Base-by-base conservation (phyloP, 768 basidiomycete genomes). In the Peribolospora baueri region DNA sequence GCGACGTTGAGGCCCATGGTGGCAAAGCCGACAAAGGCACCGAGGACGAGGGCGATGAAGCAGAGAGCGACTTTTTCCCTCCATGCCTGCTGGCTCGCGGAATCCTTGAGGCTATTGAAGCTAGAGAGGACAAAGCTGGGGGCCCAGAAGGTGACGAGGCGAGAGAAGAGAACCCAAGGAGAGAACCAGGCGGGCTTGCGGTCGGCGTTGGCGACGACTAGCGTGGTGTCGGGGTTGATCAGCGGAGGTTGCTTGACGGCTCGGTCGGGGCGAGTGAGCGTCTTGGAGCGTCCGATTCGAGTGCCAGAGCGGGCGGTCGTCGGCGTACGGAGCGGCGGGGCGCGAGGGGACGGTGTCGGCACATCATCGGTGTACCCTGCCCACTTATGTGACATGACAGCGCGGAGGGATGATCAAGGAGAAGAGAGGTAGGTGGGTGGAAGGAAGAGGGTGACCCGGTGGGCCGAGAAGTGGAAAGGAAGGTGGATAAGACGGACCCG, bases 31-130 rank as follows among this genome's bases (percentile, higher is more conserved):
- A 95, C 76, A 48, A 71, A 67, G 14, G 73, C 78, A 60, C 91
- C 93, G 14, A 93, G 68, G 48, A 87, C 45, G 55, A 76, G 60
- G 52, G 87, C 84, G 64, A 95, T 80, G 67, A 83, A 78, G 68
- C 90, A 95, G 3, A 98, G 72, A 5, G 87, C 78, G 56, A 91
- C 79, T 73, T 97, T 98, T 69, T 98, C 93, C 64, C 90, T 77
- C 93, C 93, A 98, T 1, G 93, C 93, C 67, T 93, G 85, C 58
- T 78, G 72, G 53, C 76, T 73, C 43, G 76, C 72, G 62, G 75
- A 75, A 68, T 90, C 86, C 65, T 76, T 81, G 65, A 95, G 73
- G 48, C 86, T 84, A 56, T 82, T 83, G 8, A 86, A 46, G 2
- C 78, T 76, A 36, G 75, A 68, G 55, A 95, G 75, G 36, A 86